Evolutionary conservation across 2,329 filamentous ascomycete genomes (phyloP).

Genomic region (Tolypocladium ophioglossoides): DNA sequence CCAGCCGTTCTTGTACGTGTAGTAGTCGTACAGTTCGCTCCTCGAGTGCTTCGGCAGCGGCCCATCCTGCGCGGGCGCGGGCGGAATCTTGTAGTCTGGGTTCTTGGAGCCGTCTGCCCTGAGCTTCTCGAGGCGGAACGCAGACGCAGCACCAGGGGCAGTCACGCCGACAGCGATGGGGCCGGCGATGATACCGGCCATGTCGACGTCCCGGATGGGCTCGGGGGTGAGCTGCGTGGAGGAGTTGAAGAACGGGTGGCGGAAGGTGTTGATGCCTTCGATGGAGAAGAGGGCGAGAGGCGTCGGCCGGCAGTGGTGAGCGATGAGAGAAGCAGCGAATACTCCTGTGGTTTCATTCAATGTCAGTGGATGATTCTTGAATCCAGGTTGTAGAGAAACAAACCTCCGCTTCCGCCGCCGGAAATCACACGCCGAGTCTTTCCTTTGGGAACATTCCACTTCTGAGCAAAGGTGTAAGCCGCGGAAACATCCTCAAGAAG

Average conservation of each 20-base stretch:
- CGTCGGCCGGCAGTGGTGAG: constrained; percentile 16
- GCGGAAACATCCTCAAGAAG: constrained; percentile 19
- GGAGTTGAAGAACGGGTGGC: constrained; percentile 24
- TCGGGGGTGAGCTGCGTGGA: constrained; percentile 17
- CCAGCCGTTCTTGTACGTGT: constrained; percentile 19
- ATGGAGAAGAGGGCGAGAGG: constrained; percentile 23
- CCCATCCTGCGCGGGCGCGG: not conserved
- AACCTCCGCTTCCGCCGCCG: constrained; percentile 23
- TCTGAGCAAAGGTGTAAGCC: constrained; percentile 19
- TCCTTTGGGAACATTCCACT: constrained; percentile 6
- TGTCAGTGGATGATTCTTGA: not conserved
- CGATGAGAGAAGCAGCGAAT: constrained; percentile 18
- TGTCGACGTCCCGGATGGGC: constrained; percentile 13
- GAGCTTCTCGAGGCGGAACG: constrained; percentile 17
- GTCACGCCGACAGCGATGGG: constrained; percentile 14
- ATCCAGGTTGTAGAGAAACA: not conserved
- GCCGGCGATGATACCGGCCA: constrained; percentile 12
- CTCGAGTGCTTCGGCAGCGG: constrained; percentile 2
- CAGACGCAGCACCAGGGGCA: constrained; percentile 3
- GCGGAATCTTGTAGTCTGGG: constrained; percentile 6
- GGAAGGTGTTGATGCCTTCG: constrained; percentile 24
- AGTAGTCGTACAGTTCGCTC: constrained; percentile 22
- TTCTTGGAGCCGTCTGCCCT: constrained; percentile 16
- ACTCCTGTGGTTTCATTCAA: constrained; percentile 12
- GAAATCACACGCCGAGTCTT: constrained; percentile 17